Evolutionary conservation across 148 eudicot species (phyloP), one percentile per base, ranked within the genome.

Genomic region (Spergularia marina): DNA sequence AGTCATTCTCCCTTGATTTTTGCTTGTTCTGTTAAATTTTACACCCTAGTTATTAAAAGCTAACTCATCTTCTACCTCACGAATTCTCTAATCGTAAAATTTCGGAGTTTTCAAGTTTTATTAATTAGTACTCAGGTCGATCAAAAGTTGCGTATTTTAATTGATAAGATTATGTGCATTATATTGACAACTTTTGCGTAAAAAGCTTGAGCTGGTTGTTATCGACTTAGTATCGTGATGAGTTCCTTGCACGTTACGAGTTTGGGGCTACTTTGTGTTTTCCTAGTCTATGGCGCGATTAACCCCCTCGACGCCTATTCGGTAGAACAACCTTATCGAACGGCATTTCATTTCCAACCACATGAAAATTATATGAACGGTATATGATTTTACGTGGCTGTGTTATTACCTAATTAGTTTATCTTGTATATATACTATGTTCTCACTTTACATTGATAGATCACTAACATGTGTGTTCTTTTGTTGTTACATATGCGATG

Each of bases 331-430:
- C 67, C 76, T 41, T 73, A 73, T 23, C 76, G 76, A 12, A 73
- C 76, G 3, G 40, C 39, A 16, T 73, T 58, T 25, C 76, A 73
- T 59, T 73, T 73, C 44, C 76, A 73, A 14, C 76, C 76, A 23
- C 12, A 44, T 13, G 44, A 60, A 49, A 73, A 73, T 47, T 73
- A 25, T 53, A 73, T 73, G 76, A 73, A 73, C 16, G 76, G 76
- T 59, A 73, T 25, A 18, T 14, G 21, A 21, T 20, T 11, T 21
- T 57, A 54, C 47, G 3, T 9, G 54, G 15, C 44, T 66, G 7
- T n/a, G 39, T 10, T 40, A 3, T 3, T 66, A 15, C 6, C 0
- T 44, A n/a, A n/a, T n/a, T 8, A 7, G 4, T 52, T 23, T 4
- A 12, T 70, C 20, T 12, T 17, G 49, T 44, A 44, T 70, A 5